Percentiles rank a stretch among this genome's conserved stretches.
Conservation (phyloP, 176 grass and related monocot species). For the Triticum turgidum region DNA sequence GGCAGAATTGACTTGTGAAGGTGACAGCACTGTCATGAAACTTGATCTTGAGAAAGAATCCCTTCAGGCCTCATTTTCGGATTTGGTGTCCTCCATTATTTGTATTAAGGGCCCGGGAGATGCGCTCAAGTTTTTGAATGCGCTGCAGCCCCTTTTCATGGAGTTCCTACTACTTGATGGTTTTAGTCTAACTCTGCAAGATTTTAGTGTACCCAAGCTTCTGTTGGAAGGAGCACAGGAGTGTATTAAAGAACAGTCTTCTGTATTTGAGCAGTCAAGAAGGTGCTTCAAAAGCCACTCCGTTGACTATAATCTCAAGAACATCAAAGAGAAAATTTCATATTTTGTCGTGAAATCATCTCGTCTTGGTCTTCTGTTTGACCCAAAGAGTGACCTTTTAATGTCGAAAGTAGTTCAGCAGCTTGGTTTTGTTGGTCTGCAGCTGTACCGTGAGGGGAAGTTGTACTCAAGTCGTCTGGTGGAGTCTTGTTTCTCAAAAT, state of each 20-base stretch:
- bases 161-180: conserved; percentile 65
- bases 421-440: conserved; percentile 78
- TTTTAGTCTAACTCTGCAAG: conserved; percentile 69
- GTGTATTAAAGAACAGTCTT: conserved; percentile 47
- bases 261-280: conserved; percentile 40
- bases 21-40: conserved; percentile 49
- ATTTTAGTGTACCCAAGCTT: conserved; percentile 59
- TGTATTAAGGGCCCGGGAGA: conserved; percentile 51
- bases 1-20: conserved; percentile 41
- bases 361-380: conserved; percentile 50
- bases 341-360: conserved; percentile 54
- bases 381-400: conserved; percentile 56
- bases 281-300: conserved; percentile 42
- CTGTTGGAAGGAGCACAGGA: conserved; percentile 41
- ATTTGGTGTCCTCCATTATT: conserved; percentile 58
- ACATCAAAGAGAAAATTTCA: conserved; percentile 44
- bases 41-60: conserved; percentile 55
- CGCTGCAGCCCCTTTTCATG: conserved; percentile 76
- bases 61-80: conserved; percentile 49
- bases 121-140: conserved; percentile 63
- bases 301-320: conserved; percentile 58
- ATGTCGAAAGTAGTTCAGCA: conserved; percentile 75
- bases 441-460: conserved; percentile 72
- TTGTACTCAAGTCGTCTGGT: conserved; percentile 76
- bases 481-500: conserved; percentile 70